Evolutionary conservation across 2,329 filamentous ascomycete species (phyloP), one percentile per base, ranked within the genome.

Genomic region (Xylaria sp.): DNA sequence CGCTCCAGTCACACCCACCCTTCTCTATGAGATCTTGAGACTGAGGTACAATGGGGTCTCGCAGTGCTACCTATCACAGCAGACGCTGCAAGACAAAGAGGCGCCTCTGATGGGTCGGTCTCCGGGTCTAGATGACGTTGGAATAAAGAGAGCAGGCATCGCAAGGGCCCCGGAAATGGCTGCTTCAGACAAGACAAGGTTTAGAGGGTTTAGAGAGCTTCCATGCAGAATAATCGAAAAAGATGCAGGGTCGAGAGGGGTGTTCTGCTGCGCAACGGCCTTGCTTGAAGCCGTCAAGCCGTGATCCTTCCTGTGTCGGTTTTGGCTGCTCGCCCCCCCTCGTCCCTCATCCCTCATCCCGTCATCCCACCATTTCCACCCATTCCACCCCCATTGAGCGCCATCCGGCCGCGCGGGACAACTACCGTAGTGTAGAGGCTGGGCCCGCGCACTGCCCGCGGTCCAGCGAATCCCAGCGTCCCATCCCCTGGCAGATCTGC

Each of bases 201-300:
- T 25, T 25, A 25, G 23, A 25, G 23, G 63, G 62, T 39, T 59
- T 18, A 39, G 48, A 65, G 32, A 46, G 25, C 62, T 65, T 70
- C 66, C 34, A 71, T 69, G 62, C 69, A 66, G 65, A 63, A 61
- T 55, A 52, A 66, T 66, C 63, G 68, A 46, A 34, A 68, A 58
- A 15, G 20, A 58, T 64, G 65, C 68, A 70, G 65, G 65, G 66
- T 66, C 60, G 55, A 58, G 63, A 50, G 34, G 58, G 28, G 52
- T 34, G 18, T 48, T 32, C 32, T 59, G 56, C 46, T 61, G 50
- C 50, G 5, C 64, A 65, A 68, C 66, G 60, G 54, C 59, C 50
- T n/a, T 70, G 52, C 68, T 67, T 67, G 59, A 52, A 63, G 59
- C 67, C 59, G 63, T 61, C 65, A 57, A 68, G 55, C 55, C 64